Evolutionary conservation across 2,329 filamentous ascomycete species (phyloP), one percentile per base, ranked within the genome.

Genomic region (Ophiostoma novo-ulmi): DNA sequence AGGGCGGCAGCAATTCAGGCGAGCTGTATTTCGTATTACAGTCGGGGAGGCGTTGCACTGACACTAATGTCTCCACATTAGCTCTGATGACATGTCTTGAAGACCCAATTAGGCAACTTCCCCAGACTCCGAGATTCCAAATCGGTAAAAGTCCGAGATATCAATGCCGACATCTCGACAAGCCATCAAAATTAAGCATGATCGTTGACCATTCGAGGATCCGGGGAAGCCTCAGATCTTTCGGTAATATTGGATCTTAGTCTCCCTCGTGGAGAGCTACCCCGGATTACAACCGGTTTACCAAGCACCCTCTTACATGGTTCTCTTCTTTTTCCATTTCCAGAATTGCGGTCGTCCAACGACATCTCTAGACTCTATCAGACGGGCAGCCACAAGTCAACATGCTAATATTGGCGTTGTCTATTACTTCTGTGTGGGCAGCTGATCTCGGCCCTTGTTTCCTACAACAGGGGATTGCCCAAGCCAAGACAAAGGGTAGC

Each of bases 111-210:
- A 48, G 44, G 44, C 17, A 48, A 48, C 44, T 48, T 20, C 17
- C 17, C 44, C 44, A 48, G n/a, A 20, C 17, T 48, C 0, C 44
- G 6, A 48, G 6, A 20, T n/a, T 20, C 44, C 17, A 48, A 48
- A 5, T 5, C 44, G 44, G 44, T 8, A 48, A 48, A 48, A 48
- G 0, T 20, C 44, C 44, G 44, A 17, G 44, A 48, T 48, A n/a
- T 48, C 44, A 48, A 48, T 48, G 44, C 44, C 44, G 44, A 48
- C 44, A 48, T 48, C 44, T 48, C 44, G 44, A 48, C 44, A 48
- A n/a, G 44, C 5, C 44, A 48, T 48, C 44, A 48, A 48, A 48
- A 48, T 48, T 48, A 48, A 48, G 44, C 52, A 58, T 26, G n/a
- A 26, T 58, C 52, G 52, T 22, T 58, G 52, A 26, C 52, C n/a